These are phyloP conservation scores for Moricandia moricandioides DNA, from an alignment of 345 rosid genomes.

Conservation along the genomic window DNA sequence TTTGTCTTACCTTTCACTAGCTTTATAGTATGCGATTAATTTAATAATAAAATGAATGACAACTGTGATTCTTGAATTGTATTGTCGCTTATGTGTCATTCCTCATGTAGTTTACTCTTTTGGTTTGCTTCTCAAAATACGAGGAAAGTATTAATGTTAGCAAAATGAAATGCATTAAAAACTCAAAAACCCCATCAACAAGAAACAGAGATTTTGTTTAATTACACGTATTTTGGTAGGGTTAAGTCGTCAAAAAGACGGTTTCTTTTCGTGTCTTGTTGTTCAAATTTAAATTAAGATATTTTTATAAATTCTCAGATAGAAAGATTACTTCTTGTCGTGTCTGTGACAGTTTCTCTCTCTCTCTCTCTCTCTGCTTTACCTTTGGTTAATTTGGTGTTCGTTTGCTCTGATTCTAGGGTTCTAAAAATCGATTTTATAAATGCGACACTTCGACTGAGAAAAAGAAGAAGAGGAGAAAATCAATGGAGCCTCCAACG, in stretches of 20 bases:
- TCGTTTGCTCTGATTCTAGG: slow-evolving; percentile 10
- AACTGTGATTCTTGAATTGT: no score
- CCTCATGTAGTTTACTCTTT: no score
- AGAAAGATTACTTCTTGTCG: slow-evolving; percentile 26
- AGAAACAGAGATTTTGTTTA: neutral
- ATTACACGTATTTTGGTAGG: neutral
- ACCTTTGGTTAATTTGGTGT: neutral
- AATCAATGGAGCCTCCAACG: slow-evolving; percentile 67
- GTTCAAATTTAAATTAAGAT: neutral
- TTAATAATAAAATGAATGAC: no score
- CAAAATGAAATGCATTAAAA: neutral
- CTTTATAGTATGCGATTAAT: no score
- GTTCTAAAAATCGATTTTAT: neutral
- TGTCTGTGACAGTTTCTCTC: slow-evolving; percentile 24
- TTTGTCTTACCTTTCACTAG: no score
- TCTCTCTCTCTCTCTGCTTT: slow-evolving; percentile 18
- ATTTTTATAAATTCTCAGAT: slow-evolving; percentile 16
- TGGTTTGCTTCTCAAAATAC: neutral
- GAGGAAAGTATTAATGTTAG: neutral
- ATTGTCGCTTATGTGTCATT: no score
- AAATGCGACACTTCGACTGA: slow-evolving; percentile 27
- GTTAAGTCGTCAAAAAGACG: neutral
- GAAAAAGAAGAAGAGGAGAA: neutral
- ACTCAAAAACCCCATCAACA: slow-evolving; percentile 5
- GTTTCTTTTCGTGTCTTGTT: slow-evolving; percentile 31